Base-by-base conservation (phyloP, 805 yeast genomes). In the Lipomyces oligophaga region DNA sequence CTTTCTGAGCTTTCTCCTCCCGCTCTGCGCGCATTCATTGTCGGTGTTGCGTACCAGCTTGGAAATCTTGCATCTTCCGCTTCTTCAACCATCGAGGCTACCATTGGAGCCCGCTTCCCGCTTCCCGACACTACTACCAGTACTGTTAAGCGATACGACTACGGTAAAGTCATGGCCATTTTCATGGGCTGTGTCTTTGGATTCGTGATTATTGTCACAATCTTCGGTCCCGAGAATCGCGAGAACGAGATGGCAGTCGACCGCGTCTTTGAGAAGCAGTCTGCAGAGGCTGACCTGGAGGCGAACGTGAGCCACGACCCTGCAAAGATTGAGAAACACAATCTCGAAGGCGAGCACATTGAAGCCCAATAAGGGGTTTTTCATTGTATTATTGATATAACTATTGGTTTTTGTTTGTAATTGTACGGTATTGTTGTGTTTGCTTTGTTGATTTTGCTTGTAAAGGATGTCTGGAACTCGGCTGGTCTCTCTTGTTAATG, bases 41-140 rank as follows among this genome's bases (percentile, higher is more conserved):
- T 75, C 44, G 85, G 87, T 41, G 63, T 79, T 20, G 73, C 79
- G 7, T 82, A 82, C 61, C 88, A 82, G 65, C 72, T 82, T 47
- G 88, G 88, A 67, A 81, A 82, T 63, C 72, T 83, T 59, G 84
- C 81, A 0, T 77, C 85, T 3, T 75, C 83, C 18, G 87, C 86
- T 1, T 76, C 84, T 2, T 74, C 83, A 16, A 82, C 89, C 4
- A 82, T 82, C 52, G 86, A 82, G 63, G 69, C 85, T 2, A 68
- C 72, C n/a, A 66, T 80, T 34, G 83, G 88, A 22, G 71, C 70
- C 26, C 64, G 69, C 41, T 83, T 80, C 70, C 49, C 51, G 3
- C 71, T 64, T 20, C 28, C 47, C 13, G 30, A 20, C 15, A 22
- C 41, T 10, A 49, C 48, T 3, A 31, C 38, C 22, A 13, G 40